Base-by-base conservation (phyloP, 768 basidiomycete species). In the Kwoniella dendrophila region DNA sequence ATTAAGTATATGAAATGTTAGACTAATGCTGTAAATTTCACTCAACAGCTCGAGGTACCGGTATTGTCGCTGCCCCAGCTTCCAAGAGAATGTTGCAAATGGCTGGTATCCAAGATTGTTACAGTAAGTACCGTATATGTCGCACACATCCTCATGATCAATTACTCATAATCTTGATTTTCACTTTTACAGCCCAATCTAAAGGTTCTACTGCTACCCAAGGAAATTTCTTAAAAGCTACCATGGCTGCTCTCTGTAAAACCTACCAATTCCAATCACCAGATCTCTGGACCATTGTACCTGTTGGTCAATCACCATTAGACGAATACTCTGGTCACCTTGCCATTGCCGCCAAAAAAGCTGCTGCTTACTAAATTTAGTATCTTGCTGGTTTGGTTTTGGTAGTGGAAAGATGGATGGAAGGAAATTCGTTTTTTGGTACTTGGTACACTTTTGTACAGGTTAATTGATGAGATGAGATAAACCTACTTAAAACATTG, bases 21-120 rank as follows among this genome's bases (percentile, higher is more conserved):
- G 3, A 26, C 56, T 51, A 43, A 62, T 40, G 4, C 48, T 34
- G 20, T 16, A 32, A 27, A 45, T 10, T 47, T 32, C 16, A 20
- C 18, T 4, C n/a, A 20, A 18, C 49, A 73, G 71, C 94, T 59
- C 90, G 96, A 73, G 96, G 96, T 78, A 99, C 96, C 69, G 96
- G 95, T 84, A 94, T 99, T 82, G 96, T 99, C 76, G 96, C 96
- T 75, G 96, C 96, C 51, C 96, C 95, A 41, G 95, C 95, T 47
- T 92, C 88, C 68, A 97, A 95, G 85, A 89, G 95, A 70, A 84
- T 99, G 75, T 83, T 99, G 68, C 95, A 99, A 82, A 85, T 98
- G 75, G 96, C 96, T 76, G 96, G 96, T 85, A 87, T 99, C 67
- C 87, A 94, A 83, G 96, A 99, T 81, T 87, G 86, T 79, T 99